Percentiles rank a stretch among this genome's conserved stretches.
Conservation (phyloP, 1,284 basidiomycete genomes). For the Schizophyllum commune region DNA sequence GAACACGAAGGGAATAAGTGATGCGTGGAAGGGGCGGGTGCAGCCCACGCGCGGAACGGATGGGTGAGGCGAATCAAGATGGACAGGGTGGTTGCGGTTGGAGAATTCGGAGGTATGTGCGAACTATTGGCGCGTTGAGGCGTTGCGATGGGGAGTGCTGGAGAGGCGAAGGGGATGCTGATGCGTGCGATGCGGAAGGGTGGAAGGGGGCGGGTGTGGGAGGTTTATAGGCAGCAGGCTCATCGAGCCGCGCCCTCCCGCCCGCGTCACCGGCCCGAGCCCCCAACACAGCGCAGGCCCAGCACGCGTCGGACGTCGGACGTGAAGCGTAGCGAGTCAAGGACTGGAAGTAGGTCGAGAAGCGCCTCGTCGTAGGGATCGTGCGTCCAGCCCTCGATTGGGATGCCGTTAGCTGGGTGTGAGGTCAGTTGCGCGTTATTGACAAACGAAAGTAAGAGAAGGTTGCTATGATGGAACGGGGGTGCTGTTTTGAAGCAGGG, state of each 20-base stretch:
- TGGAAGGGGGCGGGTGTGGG: too few species aligned
- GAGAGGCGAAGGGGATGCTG: too few species aligned
- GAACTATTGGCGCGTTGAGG: background rate
- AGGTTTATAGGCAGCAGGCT: background rate
- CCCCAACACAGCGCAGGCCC: constrained; percentile 59
- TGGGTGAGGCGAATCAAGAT: too few species aligned
- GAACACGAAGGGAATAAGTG: background rate
- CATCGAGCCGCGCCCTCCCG: background rate
- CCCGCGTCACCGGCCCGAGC: background rate
- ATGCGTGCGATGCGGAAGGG: too few species aligned
- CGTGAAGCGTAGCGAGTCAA: constrained; percentile 94
- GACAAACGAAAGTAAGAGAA: too few species aligned
- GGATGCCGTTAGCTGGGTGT: constrained; percentile 85
- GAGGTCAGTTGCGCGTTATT: background rate
- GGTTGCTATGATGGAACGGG: too few species aligned
- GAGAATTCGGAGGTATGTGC: background rate
- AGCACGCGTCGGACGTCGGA: constrained; percentile 91
- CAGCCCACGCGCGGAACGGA: too few species aligned
- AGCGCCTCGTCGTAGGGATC: constrained; percentile 96
- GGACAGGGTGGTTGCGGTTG: too few species aligned
- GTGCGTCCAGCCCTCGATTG: constrained; percentile 98
- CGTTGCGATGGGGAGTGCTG: too few species aligned
- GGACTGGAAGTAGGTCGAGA: constrained; percentile 89
- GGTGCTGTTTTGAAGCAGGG: too few species aligned
- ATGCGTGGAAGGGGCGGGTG: background rate